Base-by-base conservation (phyloP, 768 basidiomycete species). In the Austroboletus eburneus region DNA sequence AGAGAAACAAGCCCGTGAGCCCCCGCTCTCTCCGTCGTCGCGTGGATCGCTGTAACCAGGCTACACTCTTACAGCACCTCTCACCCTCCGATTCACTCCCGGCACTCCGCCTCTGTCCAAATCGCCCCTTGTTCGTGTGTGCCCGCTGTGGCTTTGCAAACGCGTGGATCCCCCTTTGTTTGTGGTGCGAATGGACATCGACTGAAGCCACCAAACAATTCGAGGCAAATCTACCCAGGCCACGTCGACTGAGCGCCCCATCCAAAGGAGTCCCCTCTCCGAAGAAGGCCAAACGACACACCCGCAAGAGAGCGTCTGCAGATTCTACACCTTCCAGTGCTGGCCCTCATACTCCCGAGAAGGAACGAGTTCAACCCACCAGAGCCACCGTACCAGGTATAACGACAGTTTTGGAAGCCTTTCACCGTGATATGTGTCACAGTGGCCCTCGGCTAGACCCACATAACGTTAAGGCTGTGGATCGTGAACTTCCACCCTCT, bases 171-270 rank as follows among this genome's bases (percentile, higher is more conserved):
- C 72, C 76, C 21, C 64, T 77, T 49, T 77, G 75, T 63, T 57
- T 77, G 16, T 77, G 75, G 73, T 76, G 76, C 57, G 59, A 67
- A 51, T 77, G 75, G 74, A 68, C 72, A 5, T 76, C 73, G 21
- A 56, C 64, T 16, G 68, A 62, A 42, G 70, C 74, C 5, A 64
- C 65, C 50, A 67, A 58, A 42, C 65, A 63, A 38, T 74, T 72
- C 51, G 70, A 75, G 51, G 49, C 58, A 20, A 69, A 61, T 35
- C 62, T 64, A 48, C 69, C 72, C 29, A 67, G 73, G 17, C 55
- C 66, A 23, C 64, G 64, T 41, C 49, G 64, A 45, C 45, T 66
- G 40, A 66, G 64, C 30, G 66, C 64, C 14, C 61, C 63, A 0
- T 43, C 57, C 13, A 57, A 54, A 40, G 43, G 29, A 23, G 52